These are phyloP conservation scores for Fusarium sororula DNA, from an alignment of 2,329 filamentous ascomycete genomes.

Conservation along the genomic window DNA sequence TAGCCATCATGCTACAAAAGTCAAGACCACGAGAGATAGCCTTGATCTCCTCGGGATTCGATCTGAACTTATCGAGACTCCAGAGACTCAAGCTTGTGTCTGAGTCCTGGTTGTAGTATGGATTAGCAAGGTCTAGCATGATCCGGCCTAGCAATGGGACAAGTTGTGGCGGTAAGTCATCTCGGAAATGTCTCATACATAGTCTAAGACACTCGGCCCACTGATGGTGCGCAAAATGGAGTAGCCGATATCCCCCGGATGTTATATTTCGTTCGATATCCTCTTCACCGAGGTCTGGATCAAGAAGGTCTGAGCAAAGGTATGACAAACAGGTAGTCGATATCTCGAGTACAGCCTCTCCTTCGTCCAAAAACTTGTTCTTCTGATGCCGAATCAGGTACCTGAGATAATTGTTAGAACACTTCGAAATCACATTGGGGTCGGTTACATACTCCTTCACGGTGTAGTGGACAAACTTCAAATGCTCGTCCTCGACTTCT, in stretches of 20 bases:
- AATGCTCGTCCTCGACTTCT: neutral
- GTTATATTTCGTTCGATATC: neutral
- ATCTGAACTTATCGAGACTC: neutral
- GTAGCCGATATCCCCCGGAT: neutral
- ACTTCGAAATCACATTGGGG: fast-evolving
- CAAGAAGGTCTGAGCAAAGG: neutral
- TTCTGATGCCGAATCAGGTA: neutral
- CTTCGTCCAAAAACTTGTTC: neutral
- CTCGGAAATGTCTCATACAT: neutral
- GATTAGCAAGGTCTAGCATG: neutral
- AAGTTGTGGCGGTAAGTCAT: neutral
- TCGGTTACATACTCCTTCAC: neutral
- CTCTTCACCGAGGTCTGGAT: neutral
- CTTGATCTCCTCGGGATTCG: fast-evolving
- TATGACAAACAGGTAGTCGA: neutral
- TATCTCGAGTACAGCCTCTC: fast-evolving
- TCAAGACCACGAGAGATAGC: neutral
- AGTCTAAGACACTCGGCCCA: neutral
- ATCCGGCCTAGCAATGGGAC: neutral
- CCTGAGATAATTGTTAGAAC: fast-evolving
- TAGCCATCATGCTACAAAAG: neutral
- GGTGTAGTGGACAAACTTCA: neutral
- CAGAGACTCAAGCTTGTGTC: neutral
- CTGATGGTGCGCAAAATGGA: neutral
- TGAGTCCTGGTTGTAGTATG: neutral